Percentiles rank a stretch among this genome's conserved stretches.
These are phyloP conservation scores for Cryptosporidium muris DNA, from an alignment of 169 alveolate species.

Conservation along the genomic window DNA sequence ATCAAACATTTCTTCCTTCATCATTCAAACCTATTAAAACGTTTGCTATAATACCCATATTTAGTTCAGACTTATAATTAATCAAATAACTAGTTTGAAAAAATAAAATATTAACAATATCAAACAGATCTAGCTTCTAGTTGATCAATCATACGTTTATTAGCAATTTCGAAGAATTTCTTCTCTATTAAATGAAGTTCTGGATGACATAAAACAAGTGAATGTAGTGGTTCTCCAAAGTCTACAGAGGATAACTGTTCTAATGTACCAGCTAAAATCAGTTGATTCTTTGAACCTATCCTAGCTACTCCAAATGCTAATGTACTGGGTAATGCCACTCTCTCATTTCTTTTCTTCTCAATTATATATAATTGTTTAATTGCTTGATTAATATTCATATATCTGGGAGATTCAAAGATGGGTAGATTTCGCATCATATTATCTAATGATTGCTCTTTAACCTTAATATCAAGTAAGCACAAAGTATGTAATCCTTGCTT, in stretches of 20 bases:
- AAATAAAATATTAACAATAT: neutral
- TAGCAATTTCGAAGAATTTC: conserved; percentile 77
- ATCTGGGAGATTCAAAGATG: conserved; percentile 93
- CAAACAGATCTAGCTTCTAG: too few species aligned
- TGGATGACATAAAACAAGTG: conserved; percentile 91
- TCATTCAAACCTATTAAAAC: conserved; percentile 57
- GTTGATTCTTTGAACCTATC: conserved; percentile 88
- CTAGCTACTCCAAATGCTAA: conserved; percentile 93
- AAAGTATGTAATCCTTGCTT: conserved; percentile 94
- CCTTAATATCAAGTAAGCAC: conserved; percentile 96
- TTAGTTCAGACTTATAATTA: neutral
- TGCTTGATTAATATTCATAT: conserved; percentile 91
- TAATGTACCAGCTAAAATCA: conserved; percentile 85
- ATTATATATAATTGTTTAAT: conserved; percentile 89
- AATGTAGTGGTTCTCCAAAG: conserved; percentile 94
- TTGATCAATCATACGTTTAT: too few species aligned
- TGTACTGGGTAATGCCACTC: conserved; percentile 77
- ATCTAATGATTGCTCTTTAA: conserved; percentile 95
- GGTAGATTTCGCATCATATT: conserved; percentile 91
- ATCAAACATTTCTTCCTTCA: conserved; percentile 55
- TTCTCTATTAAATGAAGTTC: conserved; percentile 91
- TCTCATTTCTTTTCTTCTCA: conserved; percentile 73
- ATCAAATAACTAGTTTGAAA: neutral
- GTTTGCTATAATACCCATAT: conserved; percentile 50
- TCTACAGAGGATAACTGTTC: conserved; percentile 83